phyloP scores from a whole-genome alignment of 805 yeast genomes.

The Starmerella tilneyi region DNA sequence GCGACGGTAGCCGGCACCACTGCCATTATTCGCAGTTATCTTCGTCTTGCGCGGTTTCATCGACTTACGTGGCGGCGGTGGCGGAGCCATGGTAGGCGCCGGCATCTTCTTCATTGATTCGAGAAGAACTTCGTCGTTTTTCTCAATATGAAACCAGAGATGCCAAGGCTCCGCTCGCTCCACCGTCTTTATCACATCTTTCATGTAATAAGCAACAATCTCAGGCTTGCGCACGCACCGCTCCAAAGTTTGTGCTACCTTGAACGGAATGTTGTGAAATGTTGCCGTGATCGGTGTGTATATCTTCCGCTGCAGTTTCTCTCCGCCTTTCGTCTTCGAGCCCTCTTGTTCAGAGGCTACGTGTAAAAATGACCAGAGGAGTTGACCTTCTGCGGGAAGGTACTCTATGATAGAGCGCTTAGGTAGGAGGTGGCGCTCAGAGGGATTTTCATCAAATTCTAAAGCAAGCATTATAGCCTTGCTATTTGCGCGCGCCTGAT shows the following conservation, averaged over 20 bases:
- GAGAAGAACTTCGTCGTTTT: slow-evolving; percentile 26
- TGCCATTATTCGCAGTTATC: slow-evolving; percentile 4
- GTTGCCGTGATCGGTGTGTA: slow-evolving; percentile 56
- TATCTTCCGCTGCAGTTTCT: slow-evolving; percentile 20
- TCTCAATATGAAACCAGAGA: slow-evolving; percentile 66
- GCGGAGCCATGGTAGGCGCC: slow-evolving; percentile 21
- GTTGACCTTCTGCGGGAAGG: slow-evolving; percentile 28
- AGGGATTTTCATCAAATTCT: slow-evolving; percentile 73
- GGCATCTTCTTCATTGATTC: slow-evolving; percentile 24
- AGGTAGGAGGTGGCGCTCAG: slow-evolving; percentile 65
- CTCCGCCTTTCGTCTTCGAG: background rate
- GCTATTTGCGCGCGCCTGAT: slow-evolving; percentile 18
- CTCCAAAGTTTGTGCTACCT: slow-evolving; percentile 52
- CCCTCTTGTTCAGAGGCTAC: slow-evolving; percentile 1
- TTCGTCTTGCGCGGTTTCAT: slow-evolving; percentile 19
- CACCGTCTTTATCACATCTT: slow-evolving; percentile 48
- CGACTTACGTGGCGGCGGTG: slow-evolving; percentile 15
- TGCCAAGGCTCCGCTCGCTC: slow-evolving; percentile 49
- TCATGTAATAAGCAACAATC: slow-evolving; percentile 53
- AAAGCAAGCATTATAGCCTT: slow-evolving; percentile 48
- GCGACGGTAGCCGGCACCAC: slow-evolving; percentile 4
- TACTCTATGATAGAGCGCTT: slow-evolving; percentile 62
- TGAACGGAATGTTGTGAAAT: slow-evolving; percentile 53
- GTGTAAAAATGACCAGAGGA: slow-evolving; percentile 34
- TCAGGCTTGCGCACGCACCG: slow-evolving; percentile 54